Evolutionary conservation across 2,329 filamentous ascomycete species (phyloP), one percentile per base, ranked within the genome.

Genomic region (Verticillium klebahnii): DNA sequence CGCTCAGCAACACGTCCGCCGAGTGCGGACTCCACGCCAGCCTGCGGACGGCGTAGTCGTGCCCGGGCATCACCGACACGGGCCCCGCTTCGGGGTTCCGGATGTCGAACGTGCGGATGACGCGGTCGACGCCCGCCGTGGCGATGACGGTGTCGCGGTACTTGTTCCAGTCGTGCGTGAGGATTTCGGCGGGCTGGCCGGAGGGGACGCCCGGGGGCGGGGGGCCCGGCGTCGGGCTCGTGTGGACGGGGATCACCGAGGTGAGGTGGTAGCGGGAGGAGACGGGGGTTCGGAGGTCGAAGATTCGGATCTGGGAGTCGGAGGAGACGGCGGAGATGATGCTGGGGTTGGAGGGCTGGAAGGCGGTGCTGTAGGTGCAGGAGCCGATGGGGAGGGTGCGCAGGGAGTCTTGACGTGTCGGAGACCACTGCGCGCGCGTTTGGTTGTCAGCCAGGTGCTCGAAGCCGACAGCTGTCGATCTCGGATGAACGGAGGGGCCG

Each of bases 161-260:
- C 77, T 99, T 99, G 79, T 99, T 99, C 95, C 95, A 99, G 75
- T 99, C 95, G 76, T 98, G 95, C 0, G 93, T 97, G 36, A 99
- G 84, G 40, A 92, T 87, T 79, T 99, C 95, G 11, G 87, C 83
- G 0, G 93, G 92, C n/a, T 86, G 80, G 36, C 73, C 76, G 37
- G 77, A 72, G 32, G 76, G 78, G 58, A 70, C 74, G 36, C 73
- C 76, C 36, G 77, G 72, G 31, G 76, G 78, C 58, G 70, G 74
- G 62, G 67, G 71, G 32, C 66, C 68, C 59, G 68, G 71, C 17
- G 71, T 69, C 0, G 85, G 82, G 3, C 86, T 82, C 2, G 86
- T 85, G 75, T 97, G 93, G 56, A 96, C 93, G 1, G 93, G 91
- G 60, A 98, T 90, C 66, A 90, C 87, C 60, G 91, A 78, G 8